These are phyloP conservation scores for Ganoderma lingzhi DNA, from an alignment of 1,284 basidiomycete species.

Conservation along the genomic window DNA sequence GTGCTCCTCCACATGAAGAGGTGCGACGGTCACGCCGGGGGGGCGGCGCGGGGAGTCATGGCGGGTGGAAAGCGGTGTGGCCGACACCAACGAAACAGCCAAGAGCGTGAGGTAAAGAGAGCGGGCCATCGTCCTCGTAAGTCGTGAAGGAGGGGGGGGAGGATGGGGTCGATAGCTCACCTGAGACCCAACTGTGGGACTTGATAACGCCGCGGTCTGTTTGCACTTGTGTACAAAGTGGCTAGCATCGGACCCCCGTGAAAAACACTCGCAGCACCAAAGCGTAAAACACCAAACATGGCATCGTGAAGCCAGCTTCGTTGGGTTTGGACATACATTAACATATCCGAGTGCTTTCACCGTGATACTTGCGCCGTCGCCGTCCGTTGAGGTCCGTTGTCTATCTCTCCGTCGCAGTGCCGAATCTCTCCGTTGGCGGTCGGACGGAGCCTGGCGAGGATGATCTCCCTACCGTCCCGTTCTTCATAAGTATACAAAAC, in stretches of 20 bases:
- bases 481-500: too few species aligned
- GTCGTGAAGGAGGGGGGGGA: slow-evolving; percentile 23
- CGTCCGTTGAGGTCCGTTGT: not conserved
- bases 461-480: too few species aligned
- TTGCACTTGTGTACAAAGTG: slow-evolving; percentile 36
- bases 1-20: slow-evolving; percentile 60
- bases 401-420: not conserved
- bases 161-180: slow-evolving; percentile 8
- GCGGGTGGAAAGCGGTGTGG: slow-evolving; percentile 74
- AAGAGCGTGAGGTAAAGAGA: slow-evolving; percentile 48
- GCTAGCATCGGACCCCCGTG: slow-evolving; percentile 15
- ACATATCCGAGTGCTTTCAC: not conserved
- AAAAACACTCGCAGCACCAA: not conserved
- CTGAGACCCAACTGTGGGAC: slow-evolving; percentile 8
- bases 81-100: slow-evolving; percentile 53
- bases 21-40: slow-evolving; percentile 62
- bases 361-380: not conserved
- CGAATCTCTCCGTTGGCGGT: not conserved
- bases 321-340: not conserved
- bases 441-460: too few species aligned
- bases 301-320: not conserved
- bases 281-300: slow-evolving; percentile 13
- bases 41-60: slow-evolving; percentile 45
- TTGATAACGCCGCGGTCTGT: slow-evolving; percentile 39
- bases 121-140: slow-evolving; percentile 52